phyloP scores from a whole-genome alignment of 202 grass and related monocot genomes.

The Eragrostis tef region DNA sequence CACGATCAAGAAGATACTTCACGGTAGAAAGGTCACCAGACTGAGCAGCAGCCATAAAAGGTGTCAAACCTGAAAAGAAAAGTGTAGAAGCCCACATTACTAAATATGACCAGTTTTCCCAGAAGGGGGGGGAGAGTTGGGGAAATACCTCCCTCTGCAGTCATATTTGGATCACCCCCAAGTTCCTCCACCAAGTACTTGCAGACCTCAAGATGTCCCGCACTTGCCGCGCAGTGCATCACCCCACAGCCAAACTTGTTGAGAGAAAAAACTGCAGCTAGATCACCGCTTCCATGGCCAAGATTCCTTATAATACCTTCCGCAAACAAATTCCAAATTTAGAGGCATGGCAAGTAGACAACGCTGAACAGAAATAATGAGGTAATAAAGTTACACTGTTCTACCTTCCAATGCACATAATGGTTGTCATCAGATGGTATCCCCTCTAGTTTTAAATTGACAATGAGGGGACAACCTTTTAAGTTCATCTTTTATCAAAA shows the following conservation, averaged over 20 bases:
- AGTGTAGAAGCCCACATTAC: not conserved
- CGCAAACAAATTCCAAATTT: not conserved
- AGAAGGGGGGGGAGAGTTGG: not conserved
- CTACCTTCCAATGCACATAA: not conserved
- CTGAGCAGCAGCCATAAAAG: conserved; percentile 32
- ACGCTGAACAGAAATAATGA: not conserved
- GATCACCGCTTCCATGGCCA: not conserved
- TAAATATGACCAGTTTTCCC: not conserved
- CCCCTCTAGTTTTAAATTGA: not conserved
- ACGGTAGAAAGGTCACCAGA: conserved; percentile 39
- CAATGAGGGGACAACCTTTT: not conserved
- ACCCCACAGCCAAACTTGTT: not conserved
- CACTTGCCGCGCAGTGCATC: not conserved
- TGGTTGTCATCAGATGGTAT: not conserved
- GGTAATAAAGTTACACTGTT: not conserved
- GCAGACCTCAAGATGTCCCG: conserved; percentile 28
- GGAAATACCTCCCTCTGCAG: conserved; percentile 17
- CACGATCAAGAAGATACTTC: conserved; percentile 37
- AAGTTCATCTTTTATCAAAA: not conserved
- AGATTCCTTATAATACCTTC: conserved; percentile 13
- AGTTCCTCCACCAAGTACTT: conserved; percentile 50
- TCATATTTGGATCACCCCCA: conserved; percentile 32
- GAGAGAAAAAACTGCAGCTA: not conserved
- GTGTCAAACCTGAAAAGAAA: conserved; percentile 32
- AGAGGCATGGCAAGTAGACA: conserved; percentile 22